Base-by-base conservation (phyloP, 306 rosid genomes). In the Cotoneaster glaucophyllus region DNA sequence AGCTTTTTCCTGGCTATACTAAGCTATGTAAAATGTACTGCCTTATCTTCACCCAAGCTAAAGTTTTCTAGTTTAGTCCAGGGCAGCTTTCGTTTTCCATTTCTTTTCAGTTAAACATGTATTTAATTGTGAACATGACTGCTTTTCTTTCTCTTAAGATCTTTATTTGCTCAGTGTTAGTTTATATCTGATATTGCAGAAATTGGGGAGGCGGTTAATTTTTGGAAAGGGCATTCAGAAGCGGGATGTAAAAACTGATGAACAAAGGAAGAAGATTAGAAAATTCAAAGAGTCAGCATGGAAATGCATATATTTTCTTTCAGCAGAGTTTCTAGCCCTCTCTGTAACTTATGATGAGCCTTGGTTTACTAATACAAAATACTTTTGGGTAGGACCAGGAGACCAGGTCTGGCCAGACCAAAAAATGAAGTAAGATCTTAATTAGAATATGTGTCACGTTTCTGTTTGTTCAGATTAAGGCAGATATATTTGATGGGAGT, bases 281-380 rank as follows among this genome's bases (percentile, higher is more conserved):
- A 95, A 95, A 76, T 92, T 95, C 77, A 92, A 90, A 85, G 98
- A 95, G 82, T 95, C 98, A 34, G 98, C 98, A 18, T 95, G 98
- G 98, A 95, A 95, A 85, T 90, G 82, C 71, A 53, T 92, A 75
- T 95, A 91, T 85, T 95, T 74, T 87, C 85, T 92, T 64, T 87
- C 97, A 3, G 97, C 98, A 3, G 98, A 92, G 89, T 14, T 92
- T 73, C 76, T 95, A 63, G 97, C 89, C 61, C 81, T 95, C 69
- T 79, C 75, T 54, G 97, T 90, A 65, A 95, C 97, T 70, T 88
- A 82, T 71, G 73, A 85, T 10, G 98, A 92, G 85, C 93, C 97
- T 82, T 92, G 99, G 99, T 90, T 90, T 79, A 82, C 91, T 48
- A 70, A 86, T 74, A 90, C 98, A 76, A 85, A 48, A 77, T 73